phyloP scores from a whole-genome alignment of 2,329 filamentous ascomycete species.

The Hymenoscyphus fructigenus region DNA sequence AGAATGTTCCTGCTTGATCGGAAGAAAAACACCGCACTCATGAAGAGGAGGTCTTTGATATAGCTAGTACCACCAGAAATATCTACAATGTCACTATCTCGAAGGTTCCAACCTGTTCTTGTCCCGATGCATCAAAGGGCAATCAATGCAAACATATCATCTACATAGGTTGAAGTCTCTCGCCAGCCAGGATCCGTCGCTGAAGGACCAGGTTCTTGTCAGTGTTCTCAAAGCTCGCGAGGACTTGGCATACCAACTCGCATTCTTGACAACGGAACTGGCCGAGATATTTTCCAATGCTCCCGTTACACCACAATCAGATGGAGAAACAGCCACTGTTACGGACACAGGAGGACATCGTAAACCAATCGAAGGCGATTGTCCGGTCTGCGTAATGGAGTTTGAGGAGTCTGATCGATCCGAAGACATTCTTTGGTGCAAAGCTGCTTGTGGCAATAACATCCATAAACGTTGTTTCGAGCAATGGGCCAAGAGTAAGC shows the following conservation, averaged over 20 bases:
- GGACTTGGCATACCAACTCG: slow-evolving; percentile 58
- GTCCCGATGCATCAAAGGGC: slow-evolving; percentile 52
- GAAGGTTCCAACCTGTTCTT: slow-evolving; percentile 52
- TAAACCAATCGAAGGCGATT: slow-evolving; percentile 60
- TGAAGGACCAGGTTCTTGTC: slow-evolving; percentile 47
- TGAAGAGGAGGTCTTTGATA: slow-evolving; percentile 49
- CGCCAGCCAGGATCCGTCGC: not conserved
- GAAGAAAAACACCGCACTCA: slow-evolving; percentile 33
- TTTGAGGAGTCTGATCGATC: slow-evolving; percentile 42
- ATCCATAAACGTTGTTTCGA: slow-evolving; percentile 54
- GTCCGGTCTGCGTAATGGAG: slow-evolving; percentile 61
- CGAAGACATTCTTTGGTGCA: slow-evolving; percentile 55
- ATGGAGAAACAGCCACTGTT: slow-evolving; percentile 35
- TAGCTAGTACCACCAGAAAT: slow-evolving; percentile 62
- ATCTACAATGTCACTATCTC: slow-evolving; percentile 58
- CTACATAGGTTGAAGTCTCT: slow-evolving; percentile 44
- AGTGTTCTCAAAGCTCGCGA: slow-evolving; percentile 56
- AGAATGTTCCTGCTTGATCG: slow-evolving; percentile 59
- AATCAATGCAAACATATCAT: slow-evolving; percentile 65
- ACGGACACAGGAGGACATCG: slow-evolving; percentile 48
- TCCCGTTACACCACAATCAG: slow-evolving; percentile 46
- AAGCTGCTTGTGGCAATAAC: slow-evolving; percentile 60
- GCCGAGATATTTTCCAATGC: slow-evolving; percentile 54
- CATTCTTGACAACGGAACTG: slow-evolving; percentile 58
- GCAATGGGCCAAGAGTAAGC: slow-evolving; percentile 52